These are phyloP conservation scores for Solanum megistacrolobum DNA, from an alignment of 257 asterid species.

Conservation along the genomic window DNA sequence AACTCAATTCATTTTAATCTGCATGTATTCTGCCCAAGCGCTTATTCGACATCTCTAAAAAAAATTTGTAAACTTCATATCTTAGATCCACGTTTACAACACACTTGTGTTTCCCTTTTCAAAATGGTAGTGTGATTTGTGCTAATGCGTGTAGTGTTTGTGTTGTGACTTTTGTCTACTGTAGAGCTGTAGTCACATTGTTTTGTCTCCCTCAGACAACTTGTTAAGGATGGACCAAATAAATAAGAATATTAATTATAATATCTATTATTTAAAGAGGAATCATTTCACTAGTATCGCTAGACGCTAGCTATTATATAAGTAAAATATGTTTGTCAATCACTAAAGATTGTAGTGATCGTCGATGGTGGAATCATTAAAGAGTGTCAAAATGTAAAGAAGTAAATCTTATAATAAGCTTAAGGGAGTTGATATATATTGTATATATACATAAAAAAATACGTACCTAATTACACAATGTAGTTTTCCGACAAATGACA, in stretches of 20 bases:
- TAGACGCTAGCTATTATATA: not conserved
- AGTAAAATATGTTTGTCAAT: not conserved
- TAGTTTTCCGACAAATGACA: not conserved
- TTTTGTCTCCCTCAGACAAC: not conserved
- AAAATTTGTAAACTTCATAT: not conserved
- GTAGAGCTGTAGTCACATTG: not conserved
- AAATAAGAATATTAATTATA: not conserved
- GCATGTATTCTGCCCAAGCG: fast-evolving
- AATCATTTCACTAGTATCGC: not conserved
- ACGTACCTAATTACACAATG: fast-evolving
- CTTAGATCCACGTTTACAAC: not conserved
- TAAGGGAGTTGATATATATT: not conserved
- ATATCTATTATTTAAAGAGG: not conserved
- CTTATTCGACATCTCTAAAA: fast-evolving
- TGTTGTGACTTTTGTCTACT: not conserved
- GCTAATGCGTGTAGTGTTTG: not conserved
- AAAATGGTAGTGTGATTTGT: not conserved
- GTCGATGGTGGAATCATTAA: not conserved
- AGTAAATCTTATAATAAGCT: fast-evolving
- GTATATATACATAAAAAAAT: too few relatives aligned
- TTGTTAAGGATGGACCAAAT: not conserved
- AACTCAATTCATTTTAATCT: fast-evolving
- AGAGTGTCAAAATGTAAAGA: too few relatives aligned
- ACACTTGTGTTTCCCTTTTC: not conserved
- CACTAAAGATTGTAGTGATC: not conserved